phyloP scores from a whole-genome alignment of 192 early-diverging fungal genomes.

The Podila verticillata region DNA sequence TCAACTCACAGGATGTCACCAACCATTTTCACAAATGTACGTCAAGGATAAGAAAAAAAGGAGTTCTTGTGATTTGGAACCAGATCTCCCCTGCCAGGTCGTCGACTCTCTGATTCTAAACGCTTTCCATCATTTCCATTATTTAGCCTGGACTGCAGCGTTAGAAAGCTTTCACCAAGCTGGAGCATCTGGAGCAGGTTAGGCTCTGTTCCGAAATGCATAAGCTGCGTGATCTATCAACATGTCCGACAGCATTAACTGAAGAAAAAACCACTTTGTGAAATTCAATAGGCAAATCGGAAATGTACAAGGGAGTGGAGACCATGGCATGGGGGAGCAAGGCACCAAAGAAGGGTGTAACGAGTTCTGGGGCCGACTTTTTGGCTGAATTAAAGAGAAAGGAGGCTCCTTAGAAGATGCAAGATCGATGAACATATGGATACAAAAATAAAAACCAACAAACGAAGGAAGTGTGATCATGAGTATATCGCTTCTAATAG shows the following conservation, averaged over 20 bases:
- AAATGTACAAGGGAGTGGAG: conserved; percentile 47
- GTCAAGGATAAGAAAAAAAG: too few relatives aligned
- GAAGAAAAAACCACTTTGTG: too few relatives aligned
- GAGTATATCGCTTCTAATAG: too few relatives aligned
- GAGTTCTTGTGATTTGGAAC: too few relatives aligned
- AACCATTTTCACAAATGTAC: conserved; percentile 49
- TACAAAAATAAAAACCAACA: not conserved
- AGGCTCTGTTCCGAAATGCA: not conserved
- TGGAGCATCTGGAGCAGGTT: conserved; percentile 9
- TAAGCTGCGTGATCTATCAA: not conserved
- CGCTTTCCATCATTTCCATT: not conserved
- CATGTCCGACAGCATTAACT: too few relatives aligned
- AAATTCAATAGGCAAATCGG: conserved; percentile 23
- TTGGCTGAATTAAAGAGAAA: conserved; percentile 40
- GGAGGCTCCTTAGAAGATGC: conserved; percentile 9
- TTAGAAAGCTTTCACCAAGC: conserved; percentile 25
- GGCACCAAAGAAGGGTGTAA: conserved; percentile 24
- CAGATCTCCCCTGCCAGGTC: too few relatives aligned
- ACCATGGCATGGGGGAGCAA: conserved; percentile 43
- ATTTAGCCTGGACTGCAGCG: conserved; percentile 36
- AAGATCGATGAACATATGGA: not conserved
- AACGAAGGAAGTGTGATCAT: not conserved
- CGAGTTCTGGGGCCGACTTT: conserved; percentile 37
- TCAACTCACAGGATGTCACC: conserved; percentile 48
- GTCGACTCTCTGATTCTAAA: too few relatives aligned